phyloP scores from a whole-genome alignment of 371 early-diverging fungal genomes.

The Massospora cicadina region DNA sequence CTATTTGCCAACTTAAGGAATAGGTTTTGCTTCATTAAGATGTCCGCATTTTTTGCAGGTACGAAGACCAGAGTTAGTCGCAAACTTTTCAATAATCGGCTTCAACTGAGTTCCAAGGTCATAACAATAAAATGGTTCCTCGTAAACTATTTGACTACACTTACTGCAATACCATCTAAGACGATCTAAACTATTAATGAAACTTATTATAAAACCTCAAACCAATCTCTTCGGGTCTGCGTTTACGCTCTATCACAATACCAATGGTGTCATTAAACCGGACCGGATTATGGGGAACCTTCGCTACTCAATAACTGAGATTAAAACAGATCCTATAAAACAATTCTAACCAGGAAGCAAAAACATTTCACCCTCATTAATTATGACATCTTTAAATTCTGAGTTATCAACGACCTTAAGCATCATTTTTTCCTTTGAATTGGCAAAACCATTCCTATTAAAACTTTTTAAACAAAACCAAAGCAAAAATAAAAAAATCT shows the following conservation, averaged over 20 bases:
- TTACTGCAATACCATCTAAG: slow-evolving; percentile 88
- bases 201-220: slow-evolving; percentile 15
- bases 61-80: slow-evolving; percentile 33
- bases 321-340: no score
- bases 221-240: slow-evolving; percentile 58
- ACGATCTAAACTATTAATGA: slow-evolving; percentile 29
- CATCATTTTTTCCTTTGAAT: slow-evolving; percentile 72
- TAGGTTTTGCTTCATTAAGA: slow-evolving; percentile 38
- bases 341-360: slow-evolving; percentile 56
- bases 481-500: background rate
- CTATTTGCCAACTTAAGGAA: background rate
- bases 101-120: slow-evolving; percentile 81
- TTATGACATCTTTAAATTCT: slow-evolving; percentile 59
- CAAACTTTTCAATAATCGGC: slow-evolving; percentile 74
- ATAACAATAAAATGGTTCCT: slow-evolving; percentile 72
- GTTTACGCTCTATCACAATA: slow-evolving; percentile 77
- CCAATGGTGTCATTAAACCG: slow-evolving; percentile 82
- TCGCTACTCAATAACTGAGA: slow-evolving; percentile 25
- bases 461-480: background rate
- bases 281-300: slow-evolving; percentile 85
- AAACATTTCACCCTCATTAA: slow-evolving; percentile 89
- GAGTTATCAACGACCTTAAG: slow-evolving; percentile 67
- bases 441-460: slow-evolving; percentile 92
- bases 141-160: slow-evolving; percentile 66
- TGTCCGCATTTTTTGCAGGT: slow-evolving; percentile 62